A percentile compares a stretch with the other conserved stretches of the same genome.
These are phyloP conservation scores for Talaromyces marneffei DNA, from an alignment of 2,329 filamentous ascomycete genomes.

Conservation along the genomic window DNA sequence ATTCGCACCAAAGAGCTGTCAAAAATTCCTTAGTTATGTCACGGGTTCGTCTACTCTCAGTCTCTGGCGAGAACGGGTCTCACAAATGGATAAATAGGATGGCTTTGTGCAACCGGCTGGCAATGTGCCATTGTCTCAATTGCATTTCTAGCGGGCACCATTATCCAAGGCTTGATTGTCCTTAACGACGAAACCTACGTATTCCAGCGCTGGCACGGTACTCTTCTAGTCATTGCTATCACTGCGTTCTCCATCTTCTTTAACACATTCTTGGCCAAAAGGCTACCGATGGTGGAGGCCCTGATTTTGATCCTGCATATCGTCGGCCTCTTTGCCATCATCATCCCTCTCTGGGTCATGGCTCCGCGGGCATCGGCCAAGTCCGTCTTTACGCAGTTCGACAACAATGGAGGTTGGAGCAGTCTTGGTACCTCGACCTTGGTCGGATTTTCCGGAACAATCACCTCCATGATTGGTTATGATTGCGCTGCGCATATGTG, in stretches of 20 bases:
- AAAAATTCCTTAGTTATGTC: constrained; percentile 43
- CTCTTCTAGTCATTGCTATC: constrained; percentile 39
- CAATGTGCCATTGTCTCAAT: constrained; percentile 41
- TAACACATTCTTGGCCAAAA: constrained; percentile 38
- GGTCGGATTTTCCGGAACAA: constrained; percentile 37
- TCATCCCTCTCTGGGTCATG: constrained; percentile 41
- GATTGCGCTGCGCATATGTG: constrained; percentile 39
- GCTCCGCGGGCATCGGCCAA: constrained; percentile 33
- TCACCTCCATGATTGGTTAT: constrained; percentile 39
- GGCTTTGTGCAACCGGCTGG: constrained; percentile 43
- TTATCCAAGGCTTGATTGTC: constrained; percentile 43
- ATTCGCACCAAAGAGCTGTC: constrained; percentile 38
- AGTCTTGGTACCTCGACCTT: constrained; percentile 32
- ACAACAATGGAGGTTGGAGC: constrained; percentile 37
- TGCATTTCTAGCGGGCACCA: constrained; percentile 40
- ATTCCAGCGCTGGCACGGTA: constrained; percentile 41
- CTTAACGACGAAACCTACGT: constrained; percentile 38
- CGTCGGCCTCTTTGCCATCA: constrained; percentile 38
- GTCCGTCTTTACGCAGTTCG: constrained; percentile 38
- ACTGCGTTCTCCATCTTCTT: constrained; percentile 38
- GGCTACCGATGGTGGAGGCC: constrained; percentile 33
- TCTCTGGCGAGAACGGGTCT: background rate
- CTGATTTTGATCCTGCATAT: constrained; percentile 41
- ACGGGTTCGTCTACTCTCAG: constrained; percentile 27
- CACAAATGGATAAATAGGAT: constrained; percentile 23